Conservation (phyloP, 148 eudicot genomes). For the Silene uniflora region DNA sequence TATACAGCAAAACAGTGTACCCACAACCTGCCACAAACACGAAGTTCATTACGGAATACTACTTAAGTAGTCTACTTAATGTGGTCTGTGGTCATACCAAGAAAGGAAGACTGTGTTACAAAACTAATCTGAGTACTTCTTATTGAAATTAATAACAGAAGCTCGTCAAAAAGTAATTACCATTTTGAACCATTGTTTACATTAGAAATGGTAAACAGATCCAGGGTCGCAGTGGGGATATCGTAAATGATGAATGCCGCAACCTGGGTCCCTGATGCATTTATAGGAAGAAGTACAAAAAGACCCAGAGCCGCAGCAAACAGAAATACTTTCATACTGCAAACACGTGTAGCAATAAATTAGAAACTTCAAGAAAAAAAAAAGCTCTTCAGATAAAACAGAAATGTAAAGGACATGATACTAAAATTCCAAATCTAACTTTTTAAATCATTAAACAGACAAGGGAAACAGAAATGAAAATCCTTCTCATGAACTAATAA, state of each 20-base stretch:
- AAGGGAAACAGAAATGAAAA: no score
- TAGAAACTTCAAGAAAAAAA: conserved; percentile 1
- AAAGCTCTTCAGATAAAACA: neutral
- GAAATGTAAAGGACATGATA: neutral
- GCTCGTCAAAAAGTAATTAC: conserved; percentile 29
- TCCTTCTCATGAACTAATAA: no score
- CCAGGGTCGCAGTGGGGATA: conserved; percentile 55
- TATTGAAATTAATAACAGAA: neutral
- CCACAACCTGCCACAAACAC: conserved; percentile 58
- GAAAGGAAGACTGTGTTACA: neutral
- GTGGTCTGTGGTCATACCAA: neutral
- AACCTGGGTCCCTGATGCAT: conserved; percentile 61
- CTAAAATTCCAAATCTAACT: neutral
- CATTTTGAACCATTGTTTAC: conserved; percentile 62
- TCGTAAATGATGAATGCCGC: conserved; percentile 41
- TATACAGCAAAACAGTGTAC: conserved; percentile 56
- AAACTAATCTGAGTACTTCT: neutral
- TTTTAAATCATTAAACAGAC: no score
- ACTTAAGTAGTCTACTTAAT: neutral
- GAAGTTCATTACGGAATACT: neutral
- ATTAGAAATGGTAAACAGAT: conserved; percentile 70
- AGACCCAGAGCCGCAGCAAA: conserved; percentile 65
- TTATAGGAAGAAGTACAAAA: conserved; percentile 71
- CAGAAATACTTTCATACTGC: conserved; percentile 59
- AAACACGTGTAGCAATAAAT: conserved; percentile 15